Percentiles rank a stretch among this genome's conserved stretches.
Conservation (phyloP, 345 rosid species). For the Combretum micranthum region DNA sequence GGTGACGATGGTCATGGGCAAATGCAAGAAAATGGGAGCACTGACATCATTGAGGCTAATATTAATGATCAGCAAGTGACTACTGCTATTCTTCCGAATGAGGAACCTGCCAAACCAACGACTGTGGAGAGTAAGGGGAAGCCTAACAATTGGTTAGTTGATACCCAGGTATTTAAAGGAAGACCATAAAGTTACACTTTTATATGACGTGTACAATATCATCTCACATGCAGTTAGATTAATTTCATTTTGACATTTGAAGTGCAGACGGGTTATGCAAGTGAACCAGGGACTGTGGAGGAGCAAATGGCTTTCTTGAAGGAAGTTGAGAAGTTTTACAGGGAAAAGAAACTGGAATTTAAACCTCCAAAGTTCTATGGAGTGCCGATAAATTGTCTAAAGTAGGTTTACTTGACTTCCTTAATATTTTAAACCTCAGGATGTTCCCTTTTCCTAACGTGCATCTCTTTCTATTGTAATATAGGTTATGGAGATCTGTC, state of each 20-base stretch:
- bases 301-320: conserved; percentile 59
- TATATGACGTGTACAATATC: no score
- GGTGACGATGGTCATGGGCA: not conserved
- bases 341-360: conserved; percentile 52
- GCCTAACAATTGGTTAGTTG: conserved; percentile 58
- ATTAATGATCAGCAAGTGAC: conserved; percentile 9
- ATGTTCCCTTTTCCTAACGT: conserved; percentile 13
- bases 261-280: conserved; percentile 44
- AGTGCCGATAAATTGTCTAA: conserved; percentile 65
- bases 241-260: conserved; percentile 4
- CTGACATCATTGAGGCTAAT: conserved; percentile 8
- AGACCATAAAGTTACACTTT: not conserved
- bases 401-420: conserved; percentile 36
- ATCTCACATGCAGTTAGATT: not conserved
- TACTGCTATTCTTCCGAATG: conserved; percentile 13
- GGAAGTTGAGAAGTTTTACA: conserved; percentile 61
- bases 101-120: conserved; percentile 20
- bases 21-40: conserved; percentile 16
- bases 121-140: conserved; percentile 23
- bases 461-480: conserved; percentile 13
- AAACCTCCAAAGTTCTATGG: conserved; percentile 75
- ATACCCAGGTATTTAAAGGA: conserved; percentile 37
- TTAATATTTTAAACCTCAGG: conserved; percentile 2
- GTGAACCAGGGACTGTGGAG: conserved; percentile 61
- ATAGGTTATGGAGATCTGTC: conserved; percentile 85